Conservation (phyloP, 2,329 filamentous ascomycete genomes). For the Exophiala bonariae region DNA sequence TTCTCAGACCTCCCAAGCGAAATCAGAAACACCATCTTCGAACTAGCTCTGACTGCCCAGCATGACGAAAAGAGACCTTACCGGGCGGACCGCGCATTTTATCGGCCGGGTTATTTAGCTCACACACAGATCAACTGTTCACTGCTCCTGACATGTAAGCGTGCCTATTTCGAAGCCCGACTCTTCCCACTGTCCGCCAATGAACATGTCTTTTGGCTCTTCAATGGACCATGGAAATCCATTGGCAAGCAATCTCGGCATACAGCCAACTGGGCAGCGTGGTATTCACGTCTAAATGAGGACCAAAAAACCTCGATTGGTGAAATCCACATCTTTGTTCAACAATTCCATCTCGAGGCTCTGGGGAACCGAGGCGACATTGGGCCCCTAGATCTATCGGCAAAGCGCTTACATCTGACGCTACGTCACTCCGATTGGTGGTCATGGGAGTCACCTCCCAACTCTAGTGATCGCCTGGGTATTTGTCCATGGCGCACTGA, state of each 20-base stretch:
- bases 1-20: slow-evolving; percentile 49
- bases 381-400: slow-evolving; percentile 12
- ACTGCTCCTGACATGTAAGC: slow-evolving; percentile 40
- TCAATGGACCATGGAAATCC: slow-evolving; percentile 23
- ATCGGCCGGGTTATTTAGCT: slow-evolving; percentile 34
- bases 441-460: slow-evolving; percentile 28
- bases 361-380: slow-evolving; percentile 6
- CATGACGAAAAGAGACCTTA: slow-evolving; percentile 27
- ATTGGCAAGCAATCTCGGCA: slow-evolving; percentile 9
- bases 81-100: slow-evolving; percentile 27
- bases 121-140: slow-evolving; percentile 31
- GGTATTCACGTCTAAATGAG: slow-evolving; percentile 24
- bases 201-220: slow-evolving; percentile 33
- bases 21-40: slow-evolving; percentile 51
- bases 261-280: slow-evolving; percentile 13
- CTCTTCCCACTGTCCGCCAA: slow-evolving; percentile 35
- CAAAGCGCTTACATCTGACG: slow-evolving; percentile 28
- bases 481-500: slow-evolving; percentile 29
- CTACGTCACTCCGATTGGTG: slow-evolving; percentile 34
- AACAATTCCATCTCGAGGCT: slow-evolving; percentile 31
- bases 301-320: slow-evolving; percentile 26
- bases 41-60: slow-evolving; percentile 33
- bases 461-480: slow-evolving; percentile 26
- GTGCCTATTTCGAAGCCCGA: slow-evolving; percentile 39
- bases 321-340: slow-evolving; percentile 30